phyloP scores from a whole-genome alignment of 2,329 filamentous ascomycete species.

The Epichloe festucae region DNA sequence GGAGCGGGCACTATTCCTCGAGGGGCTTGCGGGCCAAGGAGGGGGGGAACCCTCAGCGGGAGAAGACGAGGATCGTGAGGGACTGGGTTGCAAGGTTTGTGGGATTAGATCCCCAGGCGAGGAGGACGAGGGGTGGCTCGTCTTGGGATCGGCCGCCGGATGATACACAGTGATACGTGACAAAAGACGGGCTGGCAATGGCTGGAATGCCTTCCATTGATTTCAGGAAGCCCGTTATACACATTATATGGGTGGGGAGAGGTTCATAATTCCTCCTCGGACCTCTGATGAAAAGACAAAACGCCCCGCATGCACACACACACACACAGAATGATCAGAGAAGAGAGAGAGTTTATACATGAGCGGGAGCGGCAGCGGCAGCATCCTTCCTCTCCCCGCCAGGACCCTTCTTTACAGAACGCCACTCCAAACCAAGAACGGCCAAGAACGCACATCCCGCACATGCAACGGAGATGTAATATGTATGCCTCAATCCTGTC shows the following conservation, averaged over 20 bases:
- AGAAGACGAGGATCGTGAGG: conserved; percentile 53
- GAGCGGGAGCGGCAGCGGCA: conserved; percentile 13
- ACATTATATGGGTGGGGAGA: background rate
- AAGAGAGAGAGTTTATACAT: background rate
- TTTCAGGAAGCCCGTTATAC: background rate
- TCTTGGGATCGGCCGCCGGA: conserved; percentile 28
- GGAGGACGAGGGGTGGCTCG: conserved; percentile 5
- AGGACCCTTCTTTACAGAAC: conserved; percentile 35
- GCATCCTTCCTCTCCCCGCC: conserved; percentile 14
- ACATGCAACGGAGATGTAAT: conserved; percentile 37
- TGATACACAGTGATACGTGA: conserved; percentile 21
- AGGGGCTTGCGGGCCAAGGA: conserved; percentile 29
- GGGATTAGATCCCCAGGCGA: conserved; percentile 19
- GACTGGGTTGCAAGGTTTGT: conserved; percentile 69
- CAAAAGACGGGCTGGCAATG: too few relatives aligned
- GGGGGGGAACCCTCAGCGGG: conserved; percentile 32
- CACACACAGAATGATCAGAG: background rate
- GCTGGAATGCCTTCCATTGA: too few relatives aligned
- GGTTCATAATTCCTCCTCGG: background rate
- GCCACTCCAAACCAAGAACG: conserved; percentile 35
- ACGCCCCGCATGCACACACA: background rate
- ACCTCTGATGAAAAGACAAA: background rate
- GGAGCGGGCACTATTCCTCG: conserved; percentile 42
- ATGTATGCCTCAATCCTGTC: conserved; percentile 34
- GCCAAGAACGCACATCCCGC: conserved; percentile 32